Conservation (phyloP, 2,329 filamentous ascomycete genomes). For the Colletotrichum eleusines region DNA sequence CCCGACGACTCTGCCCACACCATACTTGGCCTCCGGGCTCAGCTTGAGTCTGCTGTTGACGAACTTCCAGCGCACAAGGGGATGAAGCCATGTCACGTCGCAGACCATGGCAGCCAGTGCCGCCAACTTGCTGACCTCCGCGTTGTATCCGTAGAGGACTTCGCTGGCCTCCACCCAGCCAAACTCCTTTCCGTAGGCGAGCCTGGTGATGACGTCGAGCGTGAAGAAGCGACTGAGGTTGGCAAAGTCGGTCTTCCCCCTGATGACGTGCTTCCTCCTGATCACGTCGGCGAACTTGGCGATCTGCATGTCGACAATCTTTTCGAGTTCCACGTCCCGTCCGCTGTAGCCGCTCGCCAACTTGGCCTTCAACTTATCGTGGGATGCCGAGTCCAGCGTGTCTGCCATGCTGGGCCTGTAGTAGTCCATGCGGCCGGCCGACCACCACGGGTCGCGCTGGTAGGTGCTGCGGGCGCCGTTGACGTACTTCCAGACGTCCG, state of each 20-base stretch:
- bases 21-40: conserved; percentile 4
- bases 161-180: conserved; percentile 56
- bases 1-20: conserved; percentile 27
- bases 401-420: neutral
- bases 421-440: neutral
- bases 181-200: conserved; percentile 61
- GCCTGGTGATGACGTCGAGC: conserved; percentile 60
- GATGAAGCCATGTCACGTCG: conserved; percentile 8
- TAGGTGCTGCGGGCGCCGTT: conserved; percentile 8
- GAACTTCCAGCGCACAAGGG: neutral
- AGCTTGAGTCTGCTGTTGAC: neutral
- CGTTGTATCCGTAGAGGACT: conserved; percentile 55
- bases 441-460: neutral
- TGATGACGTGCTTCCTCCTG: conserved; percentile 19
- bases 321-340: neutral
- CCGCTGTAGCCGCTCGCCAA: conserved; percentile 6
- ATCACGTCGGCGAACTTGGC: conserved; percentile 6
- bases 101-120: conserved; percentile 33
- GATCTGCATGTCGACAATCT: neutral
- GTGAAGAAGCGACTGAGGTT: conserved; percentile 59
- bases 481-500: conserved; percentile 3
- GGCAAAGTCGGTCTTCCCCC: conserved; percentile 51
- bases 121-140: neutral
- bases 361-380: conserved; percentile 6
- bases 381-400: neutral